phyloP scores from a whole-genome alignment of 1,284 basidiomycete genomes.

The Ceratobasidium sp. region DNA sequence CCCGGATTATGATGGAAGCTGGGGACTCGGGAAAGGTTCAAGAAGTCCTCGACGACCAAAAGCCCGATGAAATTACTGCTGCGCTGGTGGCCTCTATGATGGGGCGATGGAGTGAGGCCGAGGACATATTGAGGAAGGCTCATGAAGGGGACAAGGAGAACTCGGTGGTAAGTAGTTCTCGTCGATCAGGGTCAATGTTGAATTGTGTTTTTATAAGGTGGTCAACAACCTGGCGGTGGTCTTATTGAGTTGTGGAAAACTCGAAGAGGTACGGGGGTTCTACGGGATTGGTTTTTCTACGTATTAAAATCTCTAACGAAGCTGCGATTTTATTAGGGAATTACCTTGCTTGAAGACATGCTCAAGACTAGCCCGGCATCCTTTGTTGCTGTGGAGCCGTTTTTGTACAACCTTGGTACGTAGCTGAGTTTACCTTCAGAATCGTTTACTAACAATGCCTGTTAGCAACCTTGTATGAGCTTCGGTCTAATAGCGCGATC shows the following conservation, averaged over 20 bases:
- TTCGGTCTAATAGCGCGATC: conserved; percentile 68
- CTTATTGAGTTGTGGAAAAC: conserved; percentile 67
- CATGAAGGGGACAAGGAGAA: conserved; percentile 62
- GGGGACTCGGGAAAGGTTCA: conserved; percentile 66
- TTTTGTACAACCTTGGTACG: conserved; percentile 81
- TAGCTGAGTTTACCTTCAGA: conserved; percentile 22
- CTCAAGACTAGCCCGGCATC: conserved; percentile 67
- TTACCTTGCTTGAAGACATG: conserved; percentile 67
- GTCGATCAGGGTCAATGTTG: neutral
- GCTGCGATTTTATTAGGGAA: conserved; percentile 58
- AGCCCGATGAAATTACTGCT: conserved; percentile 62
- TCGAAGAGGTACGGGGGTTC: conserved; percentile 64
- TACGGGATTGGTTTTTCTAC: neutral
- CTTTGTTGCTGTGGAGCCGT: conserved; percentile 75
- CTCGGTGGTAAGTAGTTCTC: conserved; percentile 58
- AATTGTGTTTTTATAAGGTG: conserved; percentile 56
- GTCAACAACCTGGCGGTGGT: conserved; percentile 78
- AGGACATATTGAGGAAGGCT: conserved; percentile 54
- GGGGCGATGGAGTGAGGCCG: conserved; percentile 69
- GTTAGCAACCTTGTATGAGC: conserved; percentile 78
- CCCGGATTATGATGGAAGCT: conserved; percentile 72
- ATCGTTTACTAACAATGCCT: conserved; percentile 23
- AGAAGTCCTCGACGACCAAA: conserved; percentile 59
- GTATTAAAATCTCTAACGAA: too few species aligned
- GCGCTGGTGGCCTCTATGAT: conserved; percentile 67